Evolutionary conservation across 306 rosid species (phyloP), one percentile per base, ranked within the genome.

Genomic region (Aeschynomene evenia): DNA sequence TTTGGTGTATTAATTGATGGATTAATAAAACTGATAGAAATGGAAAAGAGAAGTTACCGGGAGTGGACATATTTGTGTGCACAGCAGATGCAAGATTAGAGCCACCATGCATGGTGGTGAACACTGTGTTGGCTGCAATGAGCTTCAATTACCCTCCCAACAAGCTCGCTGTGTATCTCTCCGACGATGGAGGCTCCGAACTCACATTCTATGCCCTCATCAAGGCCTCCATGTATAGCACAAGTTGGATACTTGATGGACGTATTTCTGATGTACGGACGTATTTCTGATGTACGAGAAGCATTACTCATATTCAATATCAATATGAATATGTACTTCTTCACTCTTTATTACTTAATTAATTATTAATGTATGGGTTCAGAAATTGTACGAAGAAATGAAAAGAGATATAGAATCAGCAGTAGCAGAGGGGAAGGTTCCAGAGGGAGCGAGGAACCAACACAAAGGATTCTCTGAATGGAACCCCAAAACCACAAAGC

Each of bases 351-450:
- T n/a, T n/a, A n/a, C n/a, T n/a, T n/a, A n/a, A n/a, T n/a, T n/a
- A n/a, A n/a, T n/a, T n/a, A n/a, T n/a, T n/a, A n/a, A n/a, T n/a
- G n/a, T n/a, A n/a, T n/a, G n/a, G n/a, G n/a, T n/a, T 9, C 55
- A 89, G 96, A 85, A 84, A 70, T 71, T 86, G 56, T 88, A 85
- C 9, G 90, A 86, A 58, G 92, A 88, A 14, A 90, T 90, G 96
- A 81, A 74, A 58, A 64, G 31, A 10, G 82, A 85, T 56, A 84
- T 90, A 31, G 82, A 85, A 36, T 62, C 66, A 12, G 80, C 42
- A n/a, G 20, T 72, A 16, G 82, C 49, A 54, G 69, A 6, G 39
- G 83, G 82, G 3, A 77, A 37, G 79, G 9, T 85, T 74, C 87
- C 91, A 0, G 70, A 82, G 33, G 81, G 71, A 66, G 66, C 45